Evolutionary conservation across 176 grass and related monocot genomes (phyloP).

Genomic region (Saccharum spontaneum): DNA sequence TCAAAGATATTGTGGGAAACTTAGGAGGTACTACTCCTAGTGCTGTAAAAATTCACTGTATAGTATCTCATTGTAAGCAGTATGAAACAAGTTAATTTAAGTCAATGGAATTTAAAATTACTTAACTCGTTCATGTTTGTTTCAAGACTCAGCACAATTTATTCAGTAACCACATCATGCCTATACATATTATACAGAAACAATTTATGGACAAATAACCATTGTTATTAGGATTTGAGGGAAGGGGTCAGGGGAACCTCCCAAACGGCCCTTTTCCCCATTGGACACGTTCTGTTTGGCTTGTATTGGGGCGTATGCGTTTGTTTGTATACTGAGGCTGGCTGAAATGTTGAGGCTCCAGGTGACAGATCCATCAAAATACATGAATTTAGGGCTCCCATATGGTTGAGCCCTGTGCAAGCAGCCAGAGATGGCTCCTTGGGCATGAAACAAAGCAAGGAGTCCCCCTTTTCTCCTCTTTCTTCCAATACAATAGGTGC

Average conservation of each 20-base stretch:
- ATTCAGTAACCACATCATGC: neutral
- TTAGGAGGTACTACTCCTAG: neutral
- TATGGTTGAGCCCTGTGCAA: slow-evolving; percentile 57
- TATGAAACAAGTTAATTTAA: neutral
- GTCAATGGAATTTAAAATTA: neutral
- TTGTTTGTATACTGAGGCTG: slow-evolving; percentile 19
- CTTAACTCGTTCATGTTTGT: neutral
- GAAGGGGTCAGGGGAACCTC: neutral
- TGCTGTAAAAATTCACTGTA: neutral
- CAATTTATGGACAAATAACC: neutral
- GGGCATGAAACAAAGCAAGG: slow-evolving; percentile 50
- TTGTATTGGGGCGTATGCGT: neutral
- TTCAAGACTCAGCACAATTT: neutral
- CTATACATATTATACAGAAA: neutral
- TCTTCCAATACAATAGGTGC: slow-evolving; percentile 42
- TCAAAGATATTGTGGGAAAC: neutral
- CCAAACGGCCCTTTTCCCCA: neutral
- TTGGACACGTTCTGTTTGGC: slow-evolving; percentile 32
- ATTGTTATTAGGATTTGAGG: neutral
- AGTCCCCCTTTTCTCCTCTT: slow-evolving; percentile 35
- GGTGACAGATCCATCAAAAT: slow-evolving; percentile 56
- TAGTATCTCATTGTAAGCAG: neutral
- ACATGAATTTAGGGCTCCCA: slow-evolving; percentile 42
- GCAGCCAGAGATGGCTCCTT: slow-evolving; percentile 41
- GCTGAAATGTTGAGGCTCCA: slow-evolving; percentile 47